A percentile compares a stretch with the other conserved stretches of the same genome.
These are phyloP conservation scores for Trypanosomatidae sp. DNA, from an alignment of 208 protist species.

Conservation along the genomic window DNA sequence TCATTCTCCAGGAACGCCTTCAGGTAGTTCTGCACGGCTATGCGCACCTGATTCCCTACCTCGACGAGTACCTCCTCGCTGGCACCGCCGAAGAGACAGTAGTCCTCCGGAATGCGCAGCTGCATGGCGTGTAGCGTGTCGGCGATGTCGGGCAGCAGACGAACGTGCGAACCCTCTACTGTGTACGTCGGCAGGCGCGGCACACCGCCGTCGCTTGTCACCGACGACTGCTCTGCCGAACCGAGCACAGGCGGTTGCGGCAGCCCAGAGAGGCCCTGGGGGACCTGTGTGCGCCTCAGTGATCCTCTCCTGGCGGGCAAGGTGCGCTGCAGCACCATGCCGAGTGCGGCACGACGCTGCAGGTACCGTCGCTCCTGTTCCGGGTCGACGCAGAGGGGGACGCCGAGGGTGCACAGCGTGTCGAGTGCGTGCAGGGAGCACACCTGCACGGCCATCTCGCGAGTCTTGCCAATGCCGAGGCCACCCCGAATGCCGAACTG, in stretches of 20 bases:
- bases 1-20: background rate
- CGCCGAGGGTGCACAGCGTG: constrained; percentile 47
- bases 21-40: constrained; percentile 71
- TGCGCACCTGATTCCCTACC: constrained; percentile 51
- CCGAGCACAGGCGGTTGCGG: background rate
- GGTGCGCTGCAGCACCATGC: constrained; percentile 22
- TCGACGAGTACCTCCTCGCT: constrained; percentile 1
- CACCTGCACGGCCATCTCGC: constrained; percentile 59
- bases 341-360: constrained; percentile 36
- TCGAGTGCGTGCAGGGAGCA: constrained; percentile 77
- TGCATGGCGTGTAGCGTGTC: constrained; percentile 53
- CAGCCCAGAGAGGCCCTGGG: constrained; percentile 16
- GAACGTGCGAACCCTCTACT: constrained; percentile 51
- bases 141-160: constrained; percentile 44
- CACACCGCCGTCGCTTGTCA: background rate
- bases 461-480: constrained; percentile 49
- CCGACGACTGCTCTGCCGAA: background rate
- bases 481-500: constrained; percentile 72
- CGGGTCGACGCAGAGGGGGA: constrained; percentile 52
- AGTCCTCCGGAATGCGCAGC: constrained; percentile 66
- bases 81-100: constrained; percentile 46
- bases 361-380: constrained; percentile 48
- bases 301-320: background rate
- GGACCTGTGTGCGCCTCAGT: background rate
- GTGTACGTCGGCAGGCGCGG: constrained; percentile 68